These are phyloP conservation scores for Trametes sanguinea DNA, from an alignment of 768 basidiomycete species.

Conservation along the genomic window DNA sequence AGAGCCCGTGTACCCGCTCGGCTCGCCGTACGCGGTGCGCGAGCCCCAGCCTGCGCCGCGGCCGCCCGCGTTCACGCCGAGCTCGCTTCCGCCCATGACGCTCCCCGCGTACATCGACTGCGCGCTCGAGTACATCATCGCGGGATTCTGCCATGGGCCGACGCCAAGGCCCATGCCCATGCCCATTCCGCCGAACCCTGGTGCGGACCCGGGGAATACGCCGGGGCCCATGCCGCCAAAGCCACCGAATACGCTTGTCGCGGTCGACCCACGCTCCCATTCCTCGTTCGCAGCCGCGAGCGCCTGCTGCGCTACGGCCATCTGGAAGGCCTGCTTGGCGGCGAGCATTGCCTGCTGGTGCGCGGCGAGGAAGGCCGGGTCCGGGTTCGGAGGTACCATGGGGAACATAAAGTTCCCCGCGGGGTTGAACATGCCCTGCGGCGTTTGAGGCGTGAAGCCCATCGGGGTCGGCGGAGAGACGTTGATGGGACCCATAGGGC, in stretches of 20 bases:
- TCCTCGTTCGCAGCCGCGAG: slow-evolving; percentile 88
- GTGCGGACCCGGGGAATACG: slow-evolving; percentile 45
- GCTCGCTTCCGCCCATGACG: slow-evolving; percentile 55
- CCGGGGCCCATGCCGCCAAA: slow-evolving; percentile 34
- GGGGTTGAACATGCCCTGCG: slow-evolving; percentile 38
- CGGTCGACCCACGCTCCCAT: slow-evolving; percentile 79
- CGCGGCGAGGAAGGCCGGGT: slow-evolving; percentile 64
- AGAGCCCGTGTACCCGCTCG: slow-evolving; percentile 44
- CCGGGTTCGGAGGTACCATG: slow-evolving; percentile 42
- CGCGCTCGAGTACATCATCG: slow-evolving; percentile 53
- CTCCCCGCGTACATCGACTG: slow-evolving; percentile 67
- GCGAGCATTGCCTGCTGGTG: slow-evolving; percentile 87
- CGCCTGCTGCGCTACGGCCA: slow-evolving; percentile 88
- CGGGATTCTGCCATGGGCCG: slow-evolving; percentile 35
- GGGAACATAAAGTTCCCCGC: slow-evolving; percentile 31
- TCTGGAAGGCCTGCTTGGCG: slow-evolving; percentile 89
- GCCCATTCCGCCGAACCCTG: slow-evolving; percentile 24
- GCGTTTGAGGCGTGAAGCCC: slow-evolving; percentile 21
- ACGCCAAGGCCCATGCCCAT: slow-evolving; percentile 30
- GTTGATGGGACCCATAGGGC: slow-evolving; percentile 26
- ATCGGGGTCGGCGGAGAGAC: slow-evolving; percentile 27
- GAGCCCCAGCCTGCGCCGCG: slow-evolving; percentile 50
- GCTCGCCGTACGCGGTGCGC: slow-evolving; percentile 71
- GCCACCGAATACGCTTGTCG: slow-evolving; percentile 36
- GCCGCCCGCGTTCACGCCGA: slow-evolving; percentile 36